Evolutionary conservation across 176 grass and related monocot genomes (phyloP).

Genomic region (Lolium rigidum): DNA sequence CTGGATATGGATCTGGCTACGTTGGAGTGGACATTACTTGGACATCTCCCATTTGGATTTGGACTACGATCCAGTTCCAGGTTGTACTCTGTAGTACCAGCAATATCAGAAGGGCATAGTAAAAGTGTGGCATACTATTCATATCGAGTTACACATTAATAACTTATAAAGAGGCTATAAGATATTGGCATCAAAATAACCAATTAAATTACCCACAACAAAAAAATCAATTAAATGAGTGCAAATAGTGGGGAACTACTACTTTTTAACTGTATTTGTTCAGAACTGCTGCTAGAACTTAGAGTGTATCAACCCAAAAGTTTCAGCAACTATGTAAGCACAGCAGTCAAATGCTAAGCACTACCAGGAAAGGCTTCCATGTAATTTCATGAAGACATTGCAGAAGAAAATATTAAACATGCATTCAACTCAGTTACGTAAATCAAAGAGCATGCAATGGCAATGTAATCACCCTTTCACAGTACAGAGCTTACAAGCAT

Average conservation of each 20-base stretch:
- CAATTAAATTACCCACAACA: background rate
- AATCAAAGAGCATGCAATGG: background rate
- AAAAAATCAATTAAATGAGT: background rate
- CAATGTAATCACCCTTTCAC: background rate
- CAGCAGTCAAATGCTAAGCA: background rate
- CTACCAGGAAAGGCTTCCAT: background rate
- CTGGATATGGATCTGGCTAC: no score
- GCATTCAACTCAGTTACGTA: background rate
- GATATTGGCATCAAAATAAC: background rate
- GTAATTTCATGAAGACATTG: background rate
- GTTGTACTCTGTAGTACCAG: background rate
- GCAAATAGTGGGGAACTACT: background rate
- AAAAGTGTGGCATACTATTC: background rate
- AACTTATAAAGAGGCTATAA: background rate
- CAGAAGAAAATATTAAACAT: background rate
- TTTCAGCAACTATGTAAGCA: background rate
- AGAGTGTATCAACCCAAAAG: constrained; percentile 6
- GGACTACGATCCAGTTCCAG: no score
- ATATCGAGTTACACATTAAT: background rate
- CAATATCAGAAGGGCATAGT: background rate
- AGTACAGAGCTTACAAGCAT: background rate
- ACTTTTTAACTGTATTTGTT: background rate
- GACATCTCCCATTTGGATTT: no score
- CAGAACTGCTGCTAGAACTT: background rate
- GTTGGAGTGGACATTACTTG: no score